Evolutionary conservation across 768 basidiomycete genomes (phyloP).

Genomic region (Boletus rubescentipes): DNA sequence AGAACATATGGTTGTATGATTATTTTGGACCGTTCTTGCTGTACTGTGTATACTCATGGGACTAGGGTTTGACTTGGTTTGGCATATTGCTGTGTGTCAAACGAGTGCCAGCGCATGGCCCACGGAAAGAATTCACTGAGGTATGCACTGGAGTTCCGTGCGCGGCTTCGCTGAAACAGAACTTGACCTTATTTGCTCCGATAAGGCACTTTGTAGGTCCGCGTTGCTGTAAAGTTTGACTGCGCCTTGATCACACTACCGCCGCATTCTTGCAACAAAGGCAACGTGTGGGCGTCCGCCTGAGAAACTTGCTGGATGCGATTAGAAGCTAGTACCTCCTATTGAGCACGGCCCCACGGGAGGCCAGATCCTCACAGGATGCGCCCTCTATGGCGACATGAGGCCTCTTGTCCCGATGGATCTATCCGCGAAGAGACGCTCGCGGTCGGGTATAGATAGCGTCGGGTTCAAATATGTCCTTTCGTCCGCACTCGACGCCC

Average conservation of each 20-base stretch:
- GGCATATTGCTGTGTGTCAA: slow-evolving; percentile 14
- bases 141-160: background rate
- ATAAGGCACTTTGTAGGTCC: slow-evolving; percentile 21
- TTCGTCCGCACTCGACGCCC: background rate
- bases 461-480: background rate
- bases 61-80: slow-evolving; percentile 1
- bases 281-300: background rate
- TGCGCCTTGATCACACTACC: slow-evolving; percentile 9
- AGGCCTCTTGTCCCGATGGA: slow-evolving; percentile 13
- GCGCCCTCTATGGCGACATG: background rate
- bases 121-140: background rate
- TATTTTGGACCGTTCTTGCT: background rate
- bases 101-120: background rate
- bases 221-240: slow-evolving; percentile 14
- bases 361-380: slow-evolving; percentile 14
- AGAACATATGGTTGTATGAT: background rate
- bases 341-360: background rate
- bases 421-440: slow-evolving; percentile 18
- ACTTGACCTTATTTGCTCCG: background rate
- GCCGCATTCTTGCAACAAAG: background rate
- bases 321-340: background rate
- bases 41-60: slow-evolving; percentile 4
- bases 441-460: slow-evolving; percentile 20
- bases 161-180: slow-evolving; percentile 8
- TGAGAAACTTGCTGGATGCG: background rate